Percentiles rank a stretch among this genome's conserved stretches.
Evolutionary conservation across 306 rosid species (phyloP).

Genomic region (Corylus americana): DNA sequence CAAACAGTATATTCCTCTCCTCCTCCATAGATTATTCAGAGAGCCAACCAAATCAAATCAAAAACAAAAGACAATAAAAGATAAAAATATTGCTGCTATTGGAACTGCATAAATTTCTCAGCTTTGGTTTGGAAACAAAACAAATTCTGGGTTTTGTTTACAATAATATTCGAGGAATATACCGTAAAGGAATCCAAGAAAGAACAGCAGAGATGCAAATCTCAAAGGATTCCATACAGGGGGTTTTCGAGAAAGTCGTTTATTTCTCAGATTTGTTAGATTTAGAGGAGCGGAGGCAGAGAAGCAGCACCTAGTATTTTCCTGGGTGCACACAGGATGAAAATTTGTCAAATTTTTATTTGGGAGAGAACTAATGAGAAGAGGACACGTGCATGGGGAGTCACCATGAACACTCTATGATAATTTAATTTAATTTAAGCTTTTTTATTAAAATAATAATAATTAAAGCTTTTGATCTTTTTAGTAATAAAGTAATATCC

Average conservation of each 20-base stretch:
- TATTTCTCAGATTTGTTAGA: too few species aligned
- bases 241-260: neutral
- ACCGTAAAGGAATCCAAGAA: conserved; percentile 37
- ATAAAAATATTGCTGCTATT: neutral
- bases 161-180: neutral
- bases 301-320: conserved; percentile 32
- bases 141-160: neutral
- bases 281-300: too few species aligned
- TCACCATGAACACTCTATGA: neutral
- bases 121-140: conserved; percentile 3
- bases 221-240: conserved; percentile 24
- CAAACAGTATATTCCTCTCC: conserved; percentile 51
- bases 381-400: neutral
- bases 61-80: too few species aligned
- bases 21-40: conserved; percentile 46
- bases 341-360: neutral
- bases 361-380: neutral
- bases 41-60: neutral
- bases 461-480: too few species aligned
- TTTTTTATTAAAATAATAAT: too few species aligned
- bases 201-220: conserved; percentile 31
- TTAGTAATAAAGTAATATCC: too few species aligned
- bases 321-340: conserved; percentile 27
- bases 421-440: neutral
- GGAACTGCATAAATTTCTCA: neutral